Evolutionary conservation across 192 early-diverging fungal genomes (phyloP), one percentile per base, ranked within the genome.

Genomic region (Dispira parvispora): DNA sequence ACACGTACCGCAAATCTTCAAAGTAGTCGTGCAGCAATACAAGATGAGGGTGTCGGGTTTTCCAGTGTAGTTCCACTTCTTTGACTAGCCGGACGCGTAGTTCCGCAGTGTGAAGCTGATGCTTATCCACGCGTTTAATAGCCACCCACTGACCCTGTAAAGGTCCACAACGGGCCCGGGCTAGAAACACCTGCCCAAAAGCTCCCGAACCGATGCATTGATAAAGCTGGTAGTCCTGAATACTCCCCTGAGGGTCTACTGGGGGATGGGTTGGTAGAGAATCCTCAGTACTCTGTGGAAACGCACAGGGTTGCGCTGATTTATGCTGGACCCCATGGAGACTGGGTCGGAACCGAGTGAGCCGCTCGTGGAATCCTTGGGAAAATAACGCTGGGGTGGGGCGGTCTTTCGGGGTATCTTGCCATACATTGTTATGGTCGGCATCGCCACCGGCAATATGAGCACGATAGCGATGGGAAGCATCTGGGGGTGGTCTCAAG

Each of bases 1-100:
- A 88, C 2, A 88, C 86, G 57, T 78, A 77, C 8, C 71, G 63
- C n/a, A 68, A 61, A 66, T 85, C 81, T 64, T 86, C 83, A 58
- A 88, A 88, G 63, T 81, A 84, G 45, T 80, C 84, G 65, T 74
- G 73, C 1, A 88, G 68, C 18, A 71, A 67, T 8, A 85, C 73
- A 11, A 88, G 74, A 8, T 72, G 67, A 0, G 65, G 68, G 65
- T 88, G 83, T 2, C 61, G 64, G 21, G 84, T 64, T n/a, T 69
- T 68, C 66, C 80, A 81, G 68, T 88, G 86, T 27, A 88, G 71
- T 13, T 78, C 74, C 23, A 88, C 79, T 57, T 88, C 86, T 18
- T 79, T 73, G 14, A 74, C 76, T 28, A 88, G 77, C 38, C 83
- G 69, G 13, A 42, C 11, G 58, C 43, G 43, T 20, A 61, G 16